Percentiles rank a stretch among this genome's conserved stretches.
phyloP scores from a whole-genome alignment of 768 basidiomycete genomes.

The Pholiota conissans region DNA sequence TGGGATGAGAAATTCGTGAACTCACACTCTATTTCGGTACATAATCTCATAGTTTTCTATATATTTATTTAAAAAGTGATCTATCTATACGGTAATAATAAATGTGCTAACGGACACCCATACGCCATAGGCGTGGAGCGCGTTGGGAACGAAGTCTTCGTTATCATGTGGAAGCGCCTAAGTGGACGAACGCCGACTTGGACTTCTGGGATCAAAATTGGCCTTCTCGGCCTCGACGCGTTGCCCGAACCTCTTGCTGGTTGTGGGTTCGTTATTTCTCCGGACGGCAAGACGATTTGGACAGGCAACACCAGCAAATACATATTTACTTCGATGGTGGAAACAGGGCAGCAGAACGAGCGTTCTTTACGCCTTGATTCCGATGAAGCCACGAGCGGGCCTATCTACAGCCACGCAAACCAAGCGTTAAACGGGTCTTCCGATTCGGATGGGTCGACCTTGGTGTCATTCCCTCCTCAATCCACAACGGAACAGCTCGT shows the following conservation, averaged over 20 bases:
- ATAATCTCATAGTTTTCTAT: too few species aligned
- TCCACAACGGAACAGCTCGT: neutral
- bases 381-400: constrained; percentile 1
- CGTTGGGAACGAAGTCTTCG: neutral
- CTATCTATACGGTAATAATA: too few species aligned
- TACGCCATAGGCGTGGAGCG: constrained; percentile 6
- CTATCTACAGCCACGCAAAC: neutral
- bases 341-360: constrained; percentile 1
- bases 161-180: neutral
- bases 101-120: too few species aligned
- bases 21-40: too few species aligned
- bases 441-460: too few species aligned
- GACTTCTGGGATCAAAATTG: neutral
- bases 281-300: constrained; percentile 3
- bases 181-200: neutral
- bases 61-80: too few species aligned
- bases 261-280: constrained; percentile 8
- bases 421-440: neutral
- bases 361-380: neutral
- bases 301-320: constrained; percentile 1
- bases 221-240: constrained; percentile 3
- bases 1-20: too few species aligned
- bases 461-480: neutral
- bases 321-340: constrained; percentile 3
- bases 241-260: constrained; percentile 1